These are phyloP conservation scores for Cercophora scortea DNA, from an alignment of 495 filamentous ascomycete species.

Conservation along the genomic window DNA sequence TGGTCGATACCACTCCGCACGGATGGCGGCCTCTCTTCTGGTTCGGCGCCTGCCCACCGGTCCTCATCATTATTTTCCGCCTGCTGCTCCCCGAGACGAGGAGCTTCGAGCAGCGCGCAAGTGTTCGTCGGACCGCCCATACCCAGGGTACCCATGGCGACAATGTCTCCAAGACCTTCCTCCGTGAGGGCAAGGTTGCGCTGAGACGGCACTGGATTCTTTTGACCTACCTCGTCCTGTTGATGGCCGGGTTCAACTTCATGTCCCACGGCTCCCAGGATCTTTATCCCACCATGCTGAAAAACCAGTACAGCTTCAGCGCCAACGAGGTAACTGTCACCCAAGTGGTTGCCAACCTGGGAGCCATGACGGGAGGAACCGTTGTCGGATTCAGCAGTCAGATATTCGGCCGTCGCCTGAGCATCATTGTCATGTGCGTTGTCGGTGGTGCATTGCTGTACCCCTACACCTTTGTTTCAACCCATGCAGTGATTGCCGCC, in stretches of 20 bases:
- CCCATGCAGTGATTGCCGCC: conserved; percentile 57
- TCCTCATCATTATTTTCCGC: conserved; percentile 75
- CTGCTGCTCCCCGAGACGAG: conserved; percentile 70
- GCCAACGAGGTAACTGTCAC: conserved; percentile 69
- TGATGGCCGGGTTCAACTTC: conserved; percentile 91
- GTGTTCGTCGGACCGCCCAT: conserved; percentile 36
- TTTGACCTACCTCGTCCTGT: conserved; percentile 68
- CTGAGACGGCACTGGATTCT: conserved; percentile 72
- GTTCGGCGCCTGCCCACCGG: conserved; percentile 73
- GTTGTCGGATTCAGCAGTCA: conserved; percentile 70
- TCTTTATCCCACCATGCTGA: conserved; percentile 78
- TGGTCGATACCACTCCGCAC: conserved; percentile 65
- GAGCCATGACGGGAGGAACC: conserved; percentile 72
- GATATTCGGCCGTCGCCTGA: conserved; percentile 75
- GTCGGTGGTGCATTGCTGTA: conserved; percentile 74
- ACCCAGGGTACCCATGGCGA: conserved; percentile 23
- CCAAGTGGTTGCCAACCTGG: conserved; percentile 78
- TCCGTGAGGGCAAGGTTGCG: conserved; percentile 68
- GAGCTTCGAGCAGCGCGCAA: conserved; percentile 54
- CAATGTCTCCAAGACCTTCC: conserved; percentile 51
- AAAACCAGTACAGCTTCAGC: conserved; percentile 68
- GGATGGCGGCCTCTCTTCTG: conserved; percentile 80
- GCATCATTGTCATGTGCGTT: conserved; percentile 69
- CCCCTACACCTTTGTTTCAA: conserved; percentile 66
- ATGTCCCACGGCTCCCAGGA: conserved; percentile 93